phyloP scores from a whole-genome alignment of 805 yeast genomes.

The Monosporozyma solicola region DNA sequence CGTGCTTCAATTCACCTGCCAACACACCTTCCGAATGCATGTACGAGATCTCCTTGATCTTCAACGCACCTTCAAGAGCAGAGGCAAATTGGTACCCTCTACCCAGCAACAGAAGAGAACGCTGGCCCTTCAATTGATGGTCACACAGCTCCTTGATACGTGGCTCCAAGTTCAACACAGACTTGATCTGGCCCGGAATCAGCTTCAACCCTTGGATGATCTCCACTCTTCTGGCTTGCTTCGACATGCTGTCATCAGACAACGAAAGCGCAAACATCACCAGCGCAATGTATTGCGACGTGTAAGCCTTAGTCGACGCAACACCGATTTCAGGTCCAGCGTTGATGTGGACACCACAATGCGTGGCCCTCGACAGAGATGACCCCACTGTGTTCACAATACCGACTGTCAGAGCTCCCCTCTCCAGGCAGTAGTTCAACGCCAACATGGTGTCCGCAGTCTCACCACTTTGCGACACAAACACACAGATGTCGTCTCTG shows the following conservation, averaged over 20 bases:
- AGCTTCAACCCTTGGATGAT: slow-evolving; percentile 78
- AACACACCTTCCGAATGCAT: slow-evolving; percentile 99
- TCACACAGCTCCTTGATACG: slow-evolving; percentile 69
- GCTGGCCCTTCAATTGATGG: slow-evolving; percentile 63
- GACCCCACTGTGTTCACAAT: slow-evolving; percentile 97
- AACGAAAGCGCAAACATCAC: slow-evolving; percentile 95
- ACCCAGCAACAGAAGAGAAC: slow-evolving; percentile 83
- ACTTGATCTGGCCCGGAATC: slow-evolving; percentile 79
- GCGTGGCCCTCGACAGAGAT: slow-evolving; percentile 90
- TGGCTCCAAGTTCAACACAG: slow-evolving; percentile 64
- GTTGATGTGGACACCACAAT: slow-evolving; percentile 98
- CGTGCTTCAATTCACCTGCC: slow-evolving; percentile 98
- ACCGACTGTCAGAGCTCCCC: slow-evolving; percentile 97
- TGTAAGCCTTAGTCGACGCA: slow-evolving; percentile 97
- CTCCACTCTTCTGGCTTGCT: slow-evolving; percentile 64
- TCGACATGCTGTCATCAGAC: slow-evolving; percentile 82
- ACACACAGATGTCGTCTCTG: slow-evolving; percentile 95
- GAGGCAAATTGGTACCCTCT: slow-evolving; percentile 97
- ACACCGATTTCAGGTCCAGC: slow-evolving; percentile 99
- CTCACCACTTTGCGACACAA: slow-evolving; percentile 98
- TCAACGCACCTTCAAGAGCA: slow-evolving; percentile 96
- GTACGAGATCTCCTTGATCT: slow-evolving; percentile 95
- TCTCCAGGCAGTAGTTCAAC: slow-evolving; percentile 86
- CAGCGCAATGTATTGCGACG: slow-evolving; percentile 94
- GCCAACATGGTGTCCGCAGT: slow-evolving; percentile 97